Base-by-base conservation (phyloP, 176 grass and related monocot genomes). In the Oryza meridionalis region DNA sequence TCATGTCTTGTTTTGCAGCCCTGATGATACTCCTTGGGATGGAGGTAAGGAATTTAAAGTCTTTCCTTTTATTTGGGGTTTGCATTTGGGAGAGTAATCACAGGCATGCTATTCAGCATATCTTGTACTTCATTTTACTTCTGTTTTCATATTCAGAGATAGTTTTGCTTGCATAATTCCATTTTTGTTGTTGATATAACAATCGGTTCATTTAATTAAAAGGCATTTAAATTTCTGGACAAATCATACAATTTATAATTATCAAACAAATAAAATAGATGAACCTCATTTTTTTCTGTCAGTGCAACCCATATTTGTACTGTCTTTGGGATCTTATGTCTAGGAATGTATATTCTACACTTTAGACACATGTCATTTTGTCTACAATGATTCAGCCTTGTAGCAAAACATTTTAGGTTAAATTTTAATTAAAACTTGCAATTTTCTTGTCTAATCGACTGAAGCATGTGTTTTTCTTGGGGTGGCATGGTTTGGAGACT, bases 21-120 rank as follows among this genome's bases (percentile, higher is more conserved):
- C 88, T 55, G 88, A 90, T 87, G 88, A 90, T 73, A 90, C 84
- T 61, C 79, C 88, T 32, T 90, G 88, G 88, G 88, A 90, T 90
- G 88, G 88, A 77, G 88, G 88, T 89, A 65, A 62, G 81, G 50
- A 33, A 35, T 88, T 53, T 38, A 66, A 26, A 46, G 49, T 38
- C 38, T 58, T 73, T 55, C 65, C 27, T 42, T 51, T 73, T 66
- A 11, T n/a, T 75, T 42, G 17, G 3, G 2, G 15, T 22, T 63
- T 63, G 24, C 12, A 12, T 10, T 63, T 72, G 16, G 69, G 69
- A 21, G 55, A 82, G 16, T 82, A 82, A 73, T 74, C 40, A 73
- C 38, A 64, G 44, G 70, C 70, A 83, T 16, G 24, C 11, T 63
- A 32, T 82, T 33, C 14, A 5, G 22, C 17, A n/a, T 73, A 63